Percentiles rank a stretch among this genome's conserved stretches.
Evolutionary conservation across 73 alveolate genomes (phyloP).

Genomic region (Stentor roeselii): DNA sequence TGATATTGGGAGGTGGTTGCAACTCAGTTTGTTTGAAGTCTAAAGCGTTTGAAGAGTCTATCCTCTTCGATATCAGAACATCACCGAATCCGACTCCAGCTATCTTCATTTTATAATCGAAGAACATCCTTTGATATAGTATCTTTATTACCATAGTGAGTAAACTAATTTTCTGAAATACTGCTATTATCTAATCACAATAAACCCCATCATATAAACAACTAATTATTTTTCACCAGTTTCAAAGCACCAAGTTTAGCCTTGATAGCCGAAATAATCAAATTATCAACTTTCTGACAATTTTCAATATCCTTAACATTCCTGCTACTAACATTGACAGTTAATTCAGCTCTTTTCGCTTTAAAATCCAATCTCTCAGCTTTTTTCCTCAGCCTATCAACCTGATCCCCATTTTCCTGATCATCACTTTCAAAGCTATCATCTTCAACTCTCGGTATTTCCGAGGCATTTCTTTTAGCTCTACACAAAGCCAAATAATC

Average conservation of each 20-base stretch:
- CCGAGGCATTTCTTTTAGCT: not conserved
- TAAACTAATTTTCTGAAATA: no score
- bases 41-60: no score
- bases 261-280: constrained; percentile 4
- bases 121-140: no score
- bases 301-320: not conserved
- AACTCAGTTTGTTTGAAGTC: no score
- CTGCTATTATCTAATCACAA: no score
- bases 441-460: not conserved
- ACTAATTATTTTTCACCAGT: not conserved
- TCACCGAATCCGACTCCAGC: no score
- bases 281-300: not conserved
- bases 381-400: not conserved
- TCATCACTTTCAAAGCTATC: not conserved
- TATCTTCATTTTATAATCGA: no score
- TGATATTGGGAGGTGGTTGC: no score
- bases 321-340: not conserved
- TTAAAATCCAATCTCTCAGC: not conserved
- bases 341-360: not conserved
- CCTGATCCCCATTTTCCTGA: not conserved
- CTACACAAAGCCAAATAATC: constrained; percentile 13
- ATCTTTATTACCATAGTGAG: no score
- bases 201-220: no score
- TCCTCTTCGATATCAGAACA: no score
- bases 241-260: constrained; percentile 10